Evolutionary conservation across 2,329 filamentous ascomycete genomes (phyloP).

Genomic region (Exophiala bonariae): DNA sequence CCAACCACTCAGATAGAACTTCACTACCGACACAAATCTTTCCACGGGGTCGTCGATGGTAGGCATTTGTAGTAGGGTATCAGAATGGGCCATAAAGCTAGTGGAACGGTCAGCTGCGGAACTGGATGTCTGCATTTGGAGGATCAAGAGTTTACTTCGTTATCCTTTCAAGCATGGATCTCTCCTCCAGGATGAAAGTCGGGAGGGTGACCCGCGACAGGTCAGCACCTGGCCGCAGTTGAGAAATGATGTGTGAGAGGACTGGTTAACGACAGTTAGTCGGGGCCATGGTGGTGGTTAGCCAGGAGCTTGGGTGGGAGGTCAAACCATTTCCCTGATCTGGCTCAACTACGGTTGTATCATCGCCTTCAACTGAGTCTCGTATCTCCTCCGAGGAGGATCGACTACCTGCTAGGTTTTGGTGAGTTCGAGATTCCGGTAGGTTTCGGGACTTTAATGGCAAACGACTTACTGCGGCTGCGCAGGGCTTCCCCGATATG

Average conservation of each 20-base stretch:
- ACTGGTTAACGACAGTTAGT: conserved; percentile 57
- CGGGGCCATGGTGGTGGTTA: background rate
- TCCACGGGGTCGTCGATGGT: conserved; percentile 83
- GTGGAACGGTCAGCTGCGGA: conserved; percentile 23
- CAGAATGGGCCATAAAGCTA: conserved; percentile 99
- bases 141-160: conserved; percentile 71
- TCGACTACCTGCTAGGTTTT: conserved; percentile 41
- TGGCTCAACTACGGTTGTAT: conserved; percentile 80
- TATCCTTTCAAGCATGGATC: conserved; percentile 97
- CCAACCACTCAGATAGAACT: conserved; percentile 98
- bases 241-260: conserved; percentile 94
- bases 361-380: conserved; percentile 56
- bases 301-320: background rate
- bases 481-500: conserved; percentile 26
- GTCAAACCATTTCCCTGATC: conserved; percentile 88
- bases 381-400: conserved; percentile 59
- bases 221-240: conserved; percentile 92
- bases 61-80: conserved; percentile 87
- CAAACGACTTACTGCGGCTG: conserved; percentile 25
- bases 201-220: conserved; percentile 91
- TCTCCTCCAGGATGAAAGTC: conserved; percentile 95
- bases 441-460: too few species aligned
- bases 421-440: too few species aligned
- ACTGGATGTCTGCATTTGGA: conserved; percentile 6
- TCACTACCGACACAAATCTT: conserved; percentile 91